Base-by-base conservation (phyloP, 1,139 yeast species). In the Pichia sp. region DNA sequence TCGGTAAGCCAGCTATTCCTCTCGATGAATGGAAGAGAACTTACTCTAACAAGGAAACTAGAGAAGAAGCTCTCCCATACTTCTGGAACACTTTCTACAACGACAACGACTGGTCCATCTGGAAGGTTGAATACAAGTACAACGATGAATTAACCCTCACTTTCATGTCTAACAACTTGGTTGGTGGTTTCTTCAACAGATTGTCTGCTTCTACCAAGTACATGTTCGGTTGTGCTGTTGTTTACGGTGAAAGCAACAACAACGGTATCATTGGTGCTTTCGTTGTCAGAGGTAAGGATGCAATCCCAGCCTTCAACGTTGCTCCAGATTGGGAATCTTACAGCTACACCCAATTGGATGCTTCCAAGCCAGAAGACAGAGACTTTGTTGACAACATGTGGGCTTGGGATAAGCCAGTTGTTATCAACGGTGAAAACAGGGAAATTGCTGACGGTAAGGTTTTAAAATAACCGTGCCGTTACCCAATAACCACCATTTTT, bases 301-400 rank as follows among this genome's bases (percentile, higher is more conserved):
- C 57, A 60, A 74, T 52, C 42, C 95, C 96, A 62, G 98, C 96
- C 48, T 87, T 91, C 59, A 84, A 91, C 51, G 97, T 91, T 64
- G 99, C 98, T 59, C 97, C 99, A 67, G 99, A 91, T 70, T 87
- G 94, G 95, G 98, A 91, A 70, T 79, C 88, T 27, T 82, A 78
- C 68, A 59, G 60, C 42, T 79, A 69, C 76, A 62, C 72, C 57
- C 72, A 76, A 68, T 68, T 82, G 55, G 91, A 82, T 59, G 66
- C 80, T 41, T 52, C 82, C 55, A 75, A 73, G 53, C 72, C 72
- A 44, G 84, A 72, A 55, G 85, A 75, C 69, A 77, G 69, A 64
- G 80, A 65, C 46, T 77, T 78, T 56, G 63, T 83, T 51, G 70
- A 77, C 62, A 77, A 79, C 72, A 66, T 79, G 72, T 79, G 86